phyloP scores from a whole-genome alignment of 345 rosid species.

The Eucalyptus erythrocorys region DNA sequence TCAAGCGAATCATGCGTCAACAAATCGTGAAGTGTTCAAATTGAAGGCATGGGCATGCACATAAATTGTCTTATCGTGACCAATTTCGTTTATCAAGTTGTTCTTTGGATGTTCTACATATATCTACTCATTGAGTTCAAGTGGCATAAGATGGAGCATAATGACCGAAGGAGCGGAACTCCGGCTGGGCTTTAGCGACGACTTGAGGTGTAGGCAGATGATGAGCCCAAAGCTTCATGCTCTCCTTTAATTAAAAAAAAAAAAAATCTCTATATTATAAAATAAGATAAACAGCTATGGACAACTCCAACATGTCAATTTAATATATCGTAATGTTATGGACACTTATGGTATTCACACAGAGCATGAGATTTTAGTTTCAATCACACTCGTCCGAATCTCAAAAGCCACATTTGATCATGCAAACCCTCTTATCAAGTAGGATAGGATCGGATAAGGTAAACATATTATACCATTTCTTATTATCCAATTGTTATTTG shows the following conservation, averaged over 20 bases:
- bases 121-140: too few species aligned
- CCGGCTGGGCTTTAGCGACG: background rate
- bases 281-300: background rate
- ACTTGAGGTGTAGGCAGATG: background rate
- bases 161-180: too few species aligned
- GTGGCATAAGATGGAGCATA: too few species aligned
- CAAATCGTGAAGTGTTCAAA: too few species aligned
- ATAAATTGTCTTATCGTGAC: too few species aligned
- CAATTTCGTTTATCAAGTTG: too few species aligned
- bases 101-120: too few species aligned
- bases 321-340: background rate
- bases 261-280: background rate
- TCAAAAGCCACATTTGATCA: background rate
- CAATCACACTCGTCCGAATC: background rate
- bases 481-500: background rate
- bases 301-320: background rate
- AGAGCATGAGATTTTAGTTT: background rate
- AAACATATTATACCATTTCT: background rate
- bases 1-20: too few species aligned
- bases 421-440: background rate
- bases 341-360: background rate
- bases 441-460: background rate
- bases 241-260: background rate
- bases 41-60: too few species aligned
- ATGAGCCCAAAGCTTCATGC: background rate